A percentile compares a stretch with the other conserved stretches of the same genome.
These are phyloP conservation scores for Tarenaya hassleriana DNA, from an alignment of 345 rosid species.

Conservation along the genomic window DNA sequence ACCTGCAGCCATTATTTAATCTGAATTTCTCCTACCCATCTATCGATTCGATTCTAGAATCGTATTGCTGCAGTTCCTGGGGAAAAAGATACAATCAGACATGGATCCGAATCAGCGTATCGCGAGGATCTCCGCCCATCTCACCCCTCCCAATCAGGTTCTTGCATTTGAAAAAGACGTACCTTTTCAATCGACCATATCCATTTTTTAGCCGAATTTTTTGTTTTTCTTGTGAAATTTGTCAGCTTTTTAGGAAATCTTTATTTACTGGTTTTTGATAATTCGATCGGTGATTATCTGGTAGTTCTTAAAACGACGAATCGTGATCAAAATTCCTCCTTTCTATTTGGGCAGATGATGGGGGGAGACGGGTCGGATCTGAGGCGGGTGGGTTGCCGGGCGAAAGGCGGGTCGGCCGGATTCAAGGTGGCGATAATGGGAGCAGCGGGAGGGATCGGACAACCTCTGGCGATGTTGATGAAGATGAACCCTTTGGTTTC, in stretches of 20 bases:
- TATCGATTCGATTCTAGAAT: background rate
- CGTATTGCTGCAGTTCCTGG: background rate
- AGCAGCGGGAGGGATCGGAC: conserved; percentile 98
- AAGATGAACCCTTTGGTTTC: conserved; percentile 95
- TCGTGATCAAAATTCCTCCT: background rate
- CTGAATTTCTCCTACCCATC: background rate
- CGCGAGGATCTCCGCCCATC: conserved; percentile 70
- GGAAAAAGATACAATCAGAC: conserved; percentile 28
- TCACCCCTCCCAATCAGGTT: conserved; percentile 51
- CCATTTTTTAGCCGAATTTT: background rate
- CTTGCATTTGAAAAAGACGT: conserved; percentile 15
- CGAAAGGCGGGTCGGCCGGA: conserved; percentile 84
- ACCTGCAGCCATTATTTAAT: background rate
- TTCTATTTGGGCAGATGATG: background rate
- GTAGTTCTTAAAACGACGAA: background rate
- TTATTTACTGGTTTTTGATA: background rate
- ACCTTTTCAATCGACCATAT: too few species aligned
- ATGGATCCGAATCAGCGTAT: conserved; percentile 58
- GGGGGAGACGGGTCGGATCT: conserved; percentile 40
- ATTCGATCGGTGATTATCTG: background rate
- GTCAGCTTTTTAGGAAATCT: background rate
- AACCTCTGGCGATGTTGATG: conserved; percentile 89
- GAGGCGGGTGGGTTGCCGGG: conserved; percentile 53
- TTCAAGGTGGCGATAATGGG: conserved; percentile 91
- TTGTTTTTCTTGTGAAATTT: background rate